These are phyloP conservation scores for Gymnopilus dilepis DNA, from an alignment of 768 basidiomycete species.

Conservation along the genomic window DNA sequence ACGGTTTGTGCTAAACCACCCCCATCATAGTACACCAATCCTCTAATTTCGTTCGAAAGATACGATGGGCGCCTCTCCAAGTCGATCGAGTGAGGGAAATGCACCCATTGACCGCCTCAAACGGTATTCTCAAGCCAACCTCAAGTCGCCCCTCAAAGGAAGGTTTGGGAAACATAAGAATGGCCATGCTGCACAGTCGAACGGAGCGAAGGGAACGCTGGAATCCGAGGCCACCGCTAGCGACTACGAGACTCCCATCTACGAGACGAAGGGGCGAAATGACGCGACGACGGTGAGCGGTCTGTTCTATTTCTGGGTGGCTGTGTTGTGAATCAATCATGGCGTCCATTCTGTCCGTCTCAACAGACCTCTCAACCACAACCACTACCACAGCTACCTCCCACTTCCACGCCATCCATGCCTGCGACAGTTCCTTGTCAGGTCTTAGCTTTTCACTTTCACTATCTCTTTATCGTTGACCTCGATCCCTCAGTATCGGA, in stretches of 20 bases:
- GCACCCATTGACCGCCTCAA: constrained; percentile 30
- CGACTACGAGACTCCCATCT: constrained; percentile 27
- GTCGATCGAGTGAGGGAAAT: constrained; percentile 23
- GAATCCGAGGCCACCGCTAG: constrained; percentile 16
- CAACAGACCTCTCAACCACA: constrained; percentile 19
- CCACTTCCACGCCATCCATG: constrained; percentile 21
- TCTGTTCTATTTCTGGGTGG: constrained; percentile 21
- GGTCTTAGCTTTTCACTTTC: constrained; percentile 33
- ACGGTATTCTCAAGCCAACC: constrained; percentile 28
- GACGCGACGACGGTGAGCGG: constrained; percentile 16
- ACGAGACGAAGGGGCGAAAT: constrained; percentile 21
- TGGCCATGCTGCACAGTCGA: not conserved
- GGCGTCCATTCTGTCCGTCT: not conserved
- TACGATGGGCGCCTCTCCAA: constrained; percentile 40
- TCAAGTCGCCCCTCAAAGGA: constrained; percentile 25
- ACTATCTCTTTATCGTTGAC: not conserved
- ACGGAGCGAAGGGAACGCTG: constrained; percentile 1
- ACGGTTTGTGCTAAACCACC: constrained; percentile 13
- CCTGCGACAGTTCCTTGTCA: constrained; percentile 53
- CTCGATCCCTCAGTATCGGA: constrained; percentile 65
- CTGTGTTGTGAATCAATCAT: constrained; percentile 24
- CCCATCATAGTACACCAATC: constrained; percentile 8
- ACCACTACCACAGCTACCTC: constrained; percentile 11
- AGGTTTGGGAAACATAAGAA: constrained; percentile 20
- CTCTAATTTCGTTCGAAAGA: not conserved